These are phyloP conservation scores for Phlebiopsis flavidoalba DNA, from an alignment of 768 basidiomycete genomes.

Conservation along the genomic window DNA sequence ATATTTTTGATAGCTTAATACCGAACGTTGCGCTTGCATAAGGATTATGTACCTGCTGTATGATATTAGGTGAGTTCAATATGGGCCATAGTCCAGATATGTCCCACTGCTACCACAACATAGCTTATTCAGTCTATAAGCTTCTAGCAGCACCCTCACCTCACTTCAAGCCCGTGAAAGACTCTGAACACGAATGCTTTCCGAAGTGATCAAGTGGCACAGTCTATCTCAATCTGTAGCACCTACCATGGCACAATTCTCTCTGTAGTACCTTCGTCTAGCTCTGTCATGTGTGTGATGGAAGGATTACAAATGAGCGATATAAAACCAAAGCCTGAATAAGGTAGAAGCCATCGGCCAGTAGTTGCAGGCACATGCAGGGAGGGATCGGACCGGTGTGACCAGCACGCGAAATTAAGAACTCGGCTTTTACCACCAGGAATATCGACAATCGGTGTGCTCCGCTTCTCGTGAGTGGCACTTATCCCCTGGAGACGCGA, in stretches of 20 bases:
- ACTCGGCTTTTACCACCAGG: no score
- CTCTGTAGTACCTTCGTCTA: conserved; percentile 20
- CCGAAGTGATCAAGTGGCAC: neutral
- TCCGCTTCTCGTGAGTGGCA: no score
- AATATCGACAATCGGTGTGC: no score
- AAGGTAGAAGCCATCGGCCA: no score
- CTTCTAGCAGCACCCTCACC: conserved; percentile 43
- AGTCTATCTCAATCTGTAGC: neutral
- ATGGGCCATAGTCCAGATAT: no score
- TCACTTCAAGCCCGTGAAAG: conserved; percentile 54
- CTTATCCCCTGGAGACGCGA: no score
- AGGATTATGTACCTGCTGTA: conserved; percentile 53
- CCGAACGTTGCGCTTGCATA: conserved; percentile 62
- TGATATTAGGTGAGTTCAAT: neutral
- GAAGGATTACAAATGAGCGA: no score
- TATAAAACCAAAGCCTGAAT: no score
- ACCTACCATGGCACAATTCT: conserved; percentile 27
- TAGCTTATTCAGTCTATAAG: conserved; percentile 61
- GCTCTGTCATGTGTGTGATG: neutral
- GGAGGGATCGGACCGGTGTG: no score
- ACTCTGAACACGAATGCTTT: conserved; percentile 64
- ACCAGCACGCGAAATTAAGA: no score
- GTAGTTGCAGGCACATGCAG: no score
- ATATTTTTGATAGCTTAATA: conserved; percentile 31
- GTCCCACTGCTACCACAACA: conserved; percentile 39